These are phyloP conservation scores for Monascus purpureus DNA, from an alignment of 495 filamentous ascomycete genomes.

Conservation along the genomic window DNA sequence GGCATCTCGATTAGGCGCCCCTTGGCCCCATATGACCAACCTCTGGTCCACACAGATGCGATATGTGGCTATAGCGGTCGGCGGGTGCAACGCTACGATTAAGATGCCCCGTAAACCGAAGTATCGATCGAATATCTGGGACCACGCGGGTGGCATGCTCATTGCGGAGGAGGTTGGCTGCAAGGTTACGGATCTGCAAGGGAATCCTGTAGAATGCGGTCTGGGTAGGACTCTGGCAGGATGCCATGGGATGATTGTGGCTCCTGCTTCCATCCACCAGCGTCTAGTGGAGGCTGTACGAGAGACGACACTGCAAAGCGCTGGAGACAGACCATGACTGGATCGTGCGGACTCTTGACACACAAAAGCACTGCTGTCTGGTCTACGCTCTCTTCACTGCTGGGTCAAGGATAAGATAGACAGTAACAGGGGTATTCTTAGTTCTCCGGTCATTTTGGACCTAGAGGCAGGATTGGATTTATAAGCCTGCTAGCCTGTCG, in stretches of 20 bases:
- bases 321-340: no score
- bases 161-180: slow-evolving; percentile 53
- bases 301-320: no score
- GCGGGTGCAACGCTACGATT: slow-evolving; percentile 43
- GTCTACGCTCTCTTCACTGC: no score
- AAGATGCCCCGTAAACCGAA: slow-evolving; percentile 42
- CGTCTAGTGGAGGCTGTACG: slow-evolving; percentile 23
- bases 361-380: no score
- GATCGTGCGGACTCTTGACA: no score
- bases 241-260: slow-evolving; percentile 32
- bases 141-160: slow-evolving; percentile 57
- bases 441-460: no score
- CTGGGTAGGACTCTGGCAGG: slow-evolving; percentile 23
- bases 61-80: slow-evolving; percentile 47
- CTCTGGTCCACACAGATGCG: slow-evolving; percentile 51
- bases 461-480: no score
- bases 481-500: no score
- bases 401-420: no score
- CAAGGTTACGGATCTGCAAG: slow-evolving; percentile 46
- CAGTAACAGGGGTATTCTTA: no score
- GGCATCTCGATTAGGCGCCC: slow-evolving; percentile 29
- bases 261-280: slow-evolving; percentile 23
- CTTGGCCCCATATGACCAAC: slow-evolving; percentile 37
- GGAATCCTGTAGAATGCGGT: slow-evolving; percentile 26
- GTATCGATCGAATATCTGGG: slow-evolving; percentile 53